phyloP scores from a whole-genome alignment of 2,329 filamentous ascomycete species.

The Didymosphaeria variabile region DNA sequence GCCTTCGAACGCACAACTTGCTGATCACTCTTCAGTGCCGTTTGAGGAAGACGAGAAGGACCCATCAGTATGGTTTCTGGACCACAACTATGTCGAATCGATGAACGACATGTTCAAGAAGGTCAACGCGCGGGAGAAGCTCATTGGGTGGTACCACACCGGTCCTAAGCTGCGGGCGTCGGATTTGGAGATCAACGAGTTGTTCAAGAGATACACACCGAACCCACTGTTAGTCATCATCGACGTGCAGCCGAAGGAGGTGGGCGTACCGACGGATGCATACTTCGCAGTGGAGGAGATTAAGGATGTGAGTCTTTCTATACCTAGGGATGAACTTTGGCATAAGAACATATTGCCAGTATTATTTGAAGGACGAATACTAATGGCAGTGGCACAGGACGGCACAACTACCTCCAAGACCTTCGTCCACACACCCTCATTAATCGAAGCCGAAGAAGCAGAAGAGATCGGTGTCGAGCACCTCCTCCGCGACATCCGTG shows the following conservation, averaged over 20 bases:
- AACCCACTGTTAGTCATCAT: slow-evolving; percentile 97
- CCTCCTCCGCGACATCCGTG: slow-evolving; percentile 94
- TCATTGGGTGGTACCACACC: slow-evolving; percentile 99
- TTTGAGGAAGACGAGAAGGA: slow-evolving; percentile 99
- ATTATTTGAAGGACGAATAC: background rate
- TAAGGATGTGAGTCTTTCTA: slow-evolving; percentile 79
- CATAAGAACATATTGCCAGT: background rate
- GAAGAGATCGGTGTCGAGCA: slow-evolving; percentile 99
- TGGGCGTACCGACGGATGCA: slow-evolving; percentile 95
- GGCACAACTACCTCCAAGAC: slow-evolving; percentile 96
- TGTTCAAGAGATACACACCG: slow-evolving; percentile 98
- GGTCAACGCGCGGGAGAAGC: slow-evolving; percentile 97
- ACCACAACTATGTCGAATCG: slow-evolving; percentile 98
- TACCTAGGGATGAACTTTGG: background rate
- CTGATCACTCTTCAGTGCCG: slow-evolving; percentile 70
- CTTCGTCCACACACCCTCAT: slow-evolving; percentile 97
- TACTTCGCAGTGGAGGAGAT: slow-evolving; percentile 99
- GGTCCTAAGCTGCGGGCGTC: slow-evolving; percentile 96
- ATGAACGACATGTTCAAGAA: slow-evolving; percentile 99
- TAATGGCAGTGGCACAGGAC: slow-evolving; percentile 66
- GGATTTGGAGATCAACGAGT: slow-evolving; percentile 98
- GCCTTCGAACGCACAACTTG: slow-evolving; percentile 13
- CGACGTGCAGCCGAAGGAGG: slow-evolving; percentile 97
- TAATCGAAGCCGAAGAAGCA: slow-evolving; percentile 98
- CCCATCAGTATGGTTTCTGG: slow-evolving; percentile 97